Conservation (phyloP, 805 yeast species). For the Saccharomycopsis amapae region DNA sequence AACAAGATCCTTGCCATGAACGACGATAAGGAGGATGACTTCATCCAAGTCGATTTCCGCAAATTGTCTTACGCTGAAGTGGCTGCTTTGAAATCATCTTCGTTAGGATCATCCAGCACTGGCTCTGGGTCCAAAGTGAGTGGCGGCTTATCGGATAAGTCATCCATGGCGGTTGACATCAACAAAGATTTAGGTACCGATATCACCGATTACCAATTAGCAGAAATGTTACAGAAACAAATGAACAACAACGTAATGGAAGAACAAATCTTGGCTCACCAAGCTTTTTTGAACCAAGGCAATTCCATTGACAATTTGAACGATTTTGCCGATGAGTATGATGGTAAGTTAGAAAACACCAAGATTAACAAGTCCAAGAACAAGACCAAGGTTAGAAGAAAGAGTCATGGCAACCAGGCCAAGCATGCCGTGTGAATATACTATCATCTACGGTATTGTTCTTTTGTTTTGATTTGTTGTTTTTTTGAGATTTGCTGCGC, state of each 20-base stretch:
- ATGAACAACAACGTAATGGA: neutral
- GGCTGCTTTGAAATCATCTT: slow-evolving; percentile 15
- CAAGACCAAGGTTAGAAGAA: too few species aligned
- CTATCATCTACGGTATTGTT: too few species aligned
- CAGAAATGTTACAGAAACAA: slow-evolving; percentile 18
- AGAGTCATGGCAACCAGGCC: too few species aligned
- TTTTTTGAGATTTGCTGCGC: too few species aligned
- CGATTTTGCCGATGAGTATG: slow-evolving; percentile 1
- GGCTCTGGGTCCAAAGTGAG: too few species aligned
- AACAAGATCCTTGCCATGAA: slow-evolving; percentile 19
- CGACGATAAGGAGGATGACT: slow-evolving; percentile 18
- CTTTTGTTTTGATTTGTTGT: too few species aligned
- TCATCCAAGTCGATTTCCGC: slow-evolving; percentile 18
- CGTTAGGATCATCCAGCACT: too few species aligned
- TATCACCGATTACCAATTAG: slow-evolving; percentile 21
- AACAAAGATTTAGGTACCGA: slow-evolving; percentile 19
- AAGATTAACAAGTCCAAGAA: too few species aligned
- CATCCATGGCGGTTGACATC: slow-evolving; percentile 13
- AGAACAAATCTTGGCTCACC: neutral
- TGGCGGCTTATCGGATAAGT: too few species aligned
- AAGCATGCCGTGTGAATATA: too few species aligned
- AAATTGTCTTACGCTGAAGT: slow-evolving; percentile 21
- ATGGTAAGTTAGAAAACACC: too few species aligned
- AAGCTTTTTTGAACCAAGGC: neutral
- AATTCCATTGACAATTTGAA: slow-evolving; percentile 6